phyloP scores from a whole-genome alignment of 169 alveolate species.

The Eimeria falciformis region DNA sequence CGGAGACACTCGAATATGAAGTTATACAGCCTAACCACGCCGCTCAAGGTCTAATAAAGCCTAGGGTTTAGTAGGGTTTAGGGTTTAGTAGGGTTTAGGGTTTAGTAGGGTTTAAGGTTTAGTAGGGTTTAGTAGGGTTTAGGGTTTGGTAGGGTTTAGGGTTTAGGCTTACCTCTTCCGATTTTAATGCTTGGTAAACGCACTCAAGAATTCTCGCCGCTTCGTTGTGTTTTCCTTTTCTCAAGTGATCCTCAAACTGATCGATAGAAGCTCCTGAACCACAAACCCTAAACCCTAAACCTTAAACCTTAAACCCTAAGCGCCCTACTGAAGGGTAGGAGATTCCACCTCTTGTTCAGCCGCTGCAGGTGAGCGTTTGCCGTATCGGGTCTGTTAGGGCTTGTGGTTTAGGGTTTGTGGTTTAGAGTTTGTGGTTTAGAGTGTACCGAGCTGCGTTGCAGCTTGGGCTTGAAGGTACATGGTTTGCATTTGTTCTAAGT shows the following conservation, averaged over 20 bases:
- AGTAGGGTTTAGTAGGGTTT: no score
- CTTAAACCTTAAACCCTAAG: no score
- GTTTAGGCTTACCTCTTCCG: background rate
- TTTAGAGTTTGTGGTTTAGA: background rate
- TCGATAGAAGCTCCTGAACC: background rate
- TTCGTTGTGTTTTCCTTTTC: background rate
- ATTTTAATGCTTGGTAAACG: background rate
- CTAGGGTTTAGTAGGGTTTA: no score
- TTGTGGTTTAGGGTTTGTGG: background rate
- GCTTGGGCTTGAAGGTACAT: background rate
- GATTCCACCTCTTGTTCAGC: background rate
- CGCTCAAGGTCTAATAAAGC: no score
- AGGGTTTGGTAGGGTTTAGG: no score
- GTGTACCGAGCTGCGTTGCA: background rate
- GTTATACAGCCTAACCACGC: no score
- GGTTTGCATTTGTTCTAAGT: conserved; percentile 12
- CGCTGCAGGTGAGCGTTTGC: background rate
- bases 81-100: no score
- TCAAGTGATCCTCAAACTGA: background rate
- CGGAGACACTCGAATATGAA: background rate
- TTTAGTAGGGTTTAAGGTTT: no score
- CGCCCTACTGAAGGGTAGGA: background rate
- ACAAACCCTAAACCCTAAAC: no score
- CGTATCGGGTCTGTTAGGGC: background rate
- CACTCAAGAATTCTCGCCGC: background rate